These are phyloP conservation scores for Ascocoryne sarcoides DNA, from an alignment of 2,329 filamentous ascomycete genomes.

Conservation along the genomic window DNA sequence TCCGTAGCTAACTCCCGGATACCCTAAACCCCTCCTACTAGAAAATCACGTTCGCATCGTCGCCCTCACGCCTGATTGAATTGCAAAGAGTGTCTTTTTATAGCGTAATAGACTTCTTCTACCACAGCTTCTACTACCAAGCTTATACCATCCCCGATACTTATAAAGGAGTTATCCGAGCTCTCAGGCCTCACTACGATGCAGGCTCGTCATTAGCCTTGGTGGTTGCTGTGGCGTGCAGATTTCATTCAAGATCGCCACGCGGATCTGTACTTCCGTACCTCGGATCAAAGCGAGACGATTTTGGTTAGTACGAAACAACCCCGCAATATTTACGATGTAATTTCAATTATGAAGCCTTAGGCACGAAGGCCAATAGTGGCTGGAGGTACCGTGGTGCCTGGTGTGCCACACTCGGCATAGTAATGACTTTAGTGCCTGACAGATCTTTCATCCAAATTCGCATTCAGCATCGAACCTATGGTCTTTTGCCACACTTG, in stretches of 20 bases:
- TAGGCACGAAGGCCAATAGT: constrained; percentile 1
- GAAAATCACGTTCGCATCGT: constrained; percentile 3
- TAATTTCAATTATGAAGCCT: not conserved
- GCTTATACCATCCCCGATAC: not conserved
- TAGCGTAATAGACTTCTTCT: constrained; percentile 2
- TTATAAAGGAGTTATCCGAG: not conserved
- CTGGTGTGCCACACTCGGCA: constrained; percentile 4
- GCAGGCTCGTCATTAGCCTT: constrained; percentile 2
- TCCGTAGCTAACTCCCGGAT: constrained; percentile 3
- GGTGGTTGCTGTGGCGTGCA: constrained; percentile 1
- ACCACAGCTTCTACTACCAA: constrained; percentile 1
- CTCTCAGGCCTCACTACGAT: not conserved
- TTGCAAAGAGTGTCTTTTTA: constrained; percentile 5
- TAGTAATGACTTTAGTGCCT: constrained; percentile 4
- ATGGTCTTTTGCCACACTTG: no score
- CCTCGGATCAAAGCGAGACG: constrained; percentile 1
- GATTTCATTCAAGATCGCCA: constrained; percentile 3
- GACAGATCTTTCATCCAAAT: no score
- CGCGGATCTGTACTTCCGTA: not conserved
- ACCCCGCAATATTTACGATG: constrained; percentile 1
- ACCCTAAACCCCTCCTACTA: constrained; percentile 3
- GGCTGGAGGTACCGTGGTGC: not conserved
- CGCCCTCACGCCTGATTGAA: constrained; percentile 2
- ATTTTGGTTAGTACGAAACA: constrained; percentile 4
- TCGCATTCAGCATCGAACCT: not conserved